These are phyloP conservation scores for Cladosporium austrohemisphaericum DNA, from an alignment of 2,329 filamentous ascomycete species.

Conservation along the genomic window DNA sequence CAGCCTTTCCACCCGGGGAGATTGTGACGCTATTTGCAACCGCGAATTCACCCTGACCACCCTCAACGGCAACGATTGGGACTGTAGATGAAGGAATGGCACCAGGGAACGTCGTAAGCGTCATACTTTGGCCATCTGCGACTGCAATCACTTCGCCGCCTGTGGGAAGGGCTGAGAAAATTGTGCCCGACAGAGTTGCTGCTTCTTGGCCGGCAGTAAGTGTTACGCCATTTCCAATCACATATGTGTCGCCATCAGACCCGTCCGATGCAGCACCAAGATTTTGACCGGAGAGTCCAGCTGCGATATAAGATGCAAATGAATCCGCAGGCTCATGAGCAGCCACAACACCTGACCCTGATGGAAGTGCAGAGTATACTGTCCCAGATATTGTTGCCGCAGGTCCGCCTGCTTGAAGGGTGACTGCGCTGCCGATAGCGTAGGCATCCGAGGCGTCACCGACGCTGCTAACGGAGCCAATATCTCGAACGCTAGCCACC, in stretches of 20 bases:
- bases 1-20: not conserved
- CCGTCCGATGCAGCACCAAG: not conserved
- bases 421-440: not conserved
- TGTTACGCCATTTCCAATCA: not conserved
- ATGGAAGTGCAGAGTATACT: slow-evolving; percentile 2
- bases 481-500: too few relatives aligned
- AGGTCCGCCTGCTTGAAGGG: not conserved
- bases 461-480: not conserved
- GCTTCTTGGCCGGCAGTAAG: not conserved
- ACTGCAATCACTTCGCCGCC: not conserved
- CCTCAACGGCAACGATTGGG: not conserved
- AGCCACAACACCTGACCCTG: not conserved
- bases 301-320: not conserved
- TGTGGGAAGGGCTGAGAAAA: not conserved
- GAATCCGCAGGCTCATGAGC: not conserved
- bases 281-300: not conserved
- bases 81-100: not conserved
- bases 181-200: not conserved
- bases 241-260: not conserved
- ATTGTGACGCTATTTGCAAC: not conserved
- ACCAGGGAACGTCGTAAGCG: not conserved
- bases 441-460: not conserved
- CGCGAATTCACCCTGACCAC: not conserved
- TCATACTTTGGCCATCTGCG: not conserved
- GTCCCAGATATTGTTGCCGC: not conserved